Percentiles rank a stretch among this genome's conserved stretches.
phyloP scores from a whole-genome alignment of 1,139 yeast genomes.

The Candida smagusa region DNA sequence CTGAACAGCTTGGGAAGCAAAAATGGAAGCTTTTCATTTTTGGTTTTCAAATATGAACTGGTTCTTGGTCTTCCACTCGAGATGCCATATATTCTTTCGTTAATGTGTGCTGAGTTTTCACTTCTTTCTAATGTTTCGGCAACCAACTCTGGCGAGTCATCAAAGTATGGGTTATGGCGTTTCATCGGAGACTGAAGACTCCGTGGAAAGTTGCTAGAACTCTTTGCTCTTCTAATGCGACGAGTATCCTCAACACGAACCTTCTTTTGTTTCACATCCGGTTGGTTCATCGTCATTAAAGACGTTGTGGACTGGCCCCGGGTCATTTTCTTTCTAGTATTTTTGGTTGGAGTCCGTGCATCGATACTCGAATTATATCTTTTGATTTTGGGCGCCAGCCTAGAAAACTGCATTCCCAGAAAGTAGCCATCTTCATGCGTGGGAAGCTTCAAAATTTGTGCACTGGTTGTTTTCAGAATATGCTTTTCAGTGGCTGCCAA shows the following conservation, averaged over 20 bases:
- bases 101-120: too few species aligned
- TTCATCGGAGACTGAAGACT: constrained; percentile 3
- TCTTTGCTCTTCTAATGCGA: constrained; percentile 31
- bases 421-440: neutral
- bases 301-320: constrained; percentile 32
- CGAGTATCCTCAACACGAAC: neutral
- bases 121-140: too few species aligned
- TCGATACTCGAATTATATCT: constrained; percentile 8
- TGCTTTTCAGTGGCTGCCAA: constrained; percentile 20
- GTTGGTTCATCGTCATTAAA: constrained; percentile 16
- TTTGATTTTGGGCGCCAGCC: constrained; percentile 5
- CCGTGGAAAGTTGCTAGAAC: constrained; percentile 31
- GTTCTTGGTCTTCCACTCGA: too few species aligned
- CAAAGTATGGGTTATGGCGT: constrained; percentile 26
- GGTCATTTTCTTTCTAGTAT: constrained; percentile 8
- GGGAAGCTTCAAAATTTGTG: constrained; percentile 5
- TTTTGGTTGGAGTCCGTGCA: constrained; percentile 5
- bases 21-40: neutral
- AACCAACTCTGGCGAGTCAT: too few species aligned
- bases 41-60: constrained; percentile 1
- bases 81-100: too few species aligned
- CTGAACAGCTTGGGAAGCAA: neutral
- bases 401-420: constrained; percentile 4
- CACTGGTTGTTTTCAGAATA: constrained; percentile 6
- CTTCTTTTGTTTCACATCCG: neutral